Conservation (phyloP, 2,329 filamentous ascomycete genomes). For the Cladosporium velox region DNA sequence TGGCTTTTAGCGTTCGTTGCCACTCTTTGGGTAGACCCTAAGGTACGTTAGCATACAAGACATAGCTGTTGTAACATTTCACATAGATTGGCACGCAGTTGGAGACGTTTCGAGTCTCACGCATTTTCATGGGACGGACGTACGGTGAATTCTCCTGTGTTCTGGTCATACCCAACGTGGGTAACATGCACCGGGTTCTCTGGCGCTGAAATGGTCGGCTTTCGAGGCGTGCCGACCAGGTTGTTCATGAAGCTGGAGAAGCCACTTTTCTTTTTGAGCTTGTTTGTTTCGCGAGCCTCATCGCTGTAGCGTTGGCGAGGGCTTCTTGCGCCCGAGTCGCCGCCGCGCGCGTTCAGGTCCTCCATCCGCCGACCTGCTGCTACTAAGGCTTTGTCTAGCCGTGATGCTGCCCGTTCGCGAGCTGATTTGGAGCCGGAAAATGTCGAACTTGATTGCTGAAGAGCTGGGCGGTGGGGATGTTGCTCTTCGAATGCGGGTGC, state of each 20-base stretch:
- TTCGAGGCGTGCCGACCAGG: slow-evolving; percentile 79
- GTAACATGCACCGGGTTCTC: slow-evolving; percentile 98
- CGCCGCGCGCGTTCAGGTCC: slow-evolving; percentile 49
- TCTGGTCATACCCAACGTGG: slow-evolving; percentile 95
- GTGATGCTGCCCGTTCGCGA: slow-evolving; percentile 22
- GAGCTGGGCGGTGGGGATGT: slow-evolving; percentile 21
- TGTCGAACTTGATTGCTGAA: slow-evolving; percentile 22
- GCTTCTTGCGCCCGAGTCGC: slow-evolving; percentile 52
- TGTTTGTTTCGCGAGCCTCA: slow-evolving; percentile 68
- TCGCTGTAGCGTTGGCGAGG: slow-evolving; percentile 75
- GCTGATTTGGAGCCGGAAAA: slow-evolving; percentile 13
- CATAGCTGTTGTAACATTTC: not conserved
- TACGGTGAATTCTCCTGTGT: slow-evolving; percentile 95
- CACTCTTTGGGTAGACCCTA: slow-evolving; percentile 93
- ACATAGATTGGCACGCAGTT: not conserved
- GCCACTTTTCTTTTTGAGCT: slow-evolving; percentile 77
- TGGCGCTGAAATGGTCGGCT: slow-evolving; percentile 92
- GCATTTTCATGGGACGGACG: slow-evolving; percentile 40
- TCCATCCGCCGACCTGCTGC: slow-evolving; percentile 49
- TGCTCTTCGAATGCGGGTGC: slow-evolving; percentile 15
- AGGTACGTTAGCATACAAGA: slow-evolving; percentile 19
- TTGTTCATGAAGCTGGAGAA: slow-evolving; percentile 87
- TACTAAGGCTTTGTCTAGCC: slow-evolving; percentile 46
- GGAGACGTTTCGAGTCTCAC: not conserved
- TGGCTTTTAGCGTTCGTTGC: slow-evolving; percentile 93